Evolutionary conservation across 2,329 filamentous ascomycete genomes (phyloP).

Genomic region (Colletotrichum sp.): DNA sequence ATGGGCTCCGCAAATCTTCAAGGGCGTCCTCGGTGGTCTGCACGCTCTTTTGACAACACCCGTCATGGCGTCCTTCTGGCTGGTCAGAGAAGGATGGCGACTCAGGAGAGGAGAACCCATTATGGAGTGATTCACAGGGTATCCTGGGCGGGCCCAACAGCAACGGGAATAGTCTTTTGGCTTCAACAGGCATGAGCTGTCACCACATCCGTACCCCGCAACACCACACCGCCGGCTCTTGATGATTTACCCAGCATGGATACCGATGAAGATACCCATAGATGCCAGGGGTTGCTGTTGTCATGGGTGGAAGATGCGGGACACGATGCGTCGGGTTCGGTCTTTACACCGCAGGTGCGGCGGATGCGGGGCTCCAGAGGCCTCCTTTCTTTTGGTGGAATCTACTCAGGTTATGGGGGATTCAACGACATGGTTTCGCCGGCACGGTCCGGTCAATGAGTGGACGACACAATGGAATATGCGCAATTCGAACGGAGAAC

Average conservation of each 20-base stretch:
- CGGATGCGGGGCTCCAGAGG: not conserved
- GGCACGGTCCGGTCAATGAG: not conserved
- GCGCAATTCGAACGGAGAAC: not conserved
- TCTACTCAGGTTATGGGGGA: not conserved
- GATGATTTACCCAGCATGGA: not conserved
- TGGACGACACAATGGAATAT: not conserved
- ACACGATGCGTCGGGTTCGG: not conserved
- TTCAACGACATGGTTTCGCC: not conserved
- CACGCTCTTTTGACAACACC: conserved; percentile 53
- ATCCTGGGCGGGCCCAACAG: not conserved
- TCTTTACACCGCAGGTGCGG: not conserved
- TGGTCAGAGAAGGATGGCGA: conserved; percentile 54
- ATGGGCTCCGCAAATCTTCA: conserved; percentile 57
- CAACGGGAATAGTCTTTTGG: not conserved
- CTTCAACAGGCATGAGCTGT: not conserved
- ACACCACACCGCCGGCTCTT: not conserved
- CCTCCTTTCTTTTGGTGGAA: not conserved
- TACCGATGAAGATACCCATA: not conserved
- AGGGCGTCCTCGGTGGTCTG: conserved; percentile 51
- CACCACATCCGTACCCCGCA: not conserved
- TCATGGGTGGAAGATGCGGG: not conserved
- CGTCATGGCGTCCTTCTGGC: conserved; percentile 53
- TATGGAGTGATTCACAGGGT: not conserved
- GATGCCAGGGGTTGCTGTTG: not conserved
- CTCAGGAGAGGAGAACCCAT: not conserved